Percentiles rank a stretch among this genome's conserved stretches.
Conservation (phyloP, 495 filamentous ascomycete species). For the Annulohypoxylon nitens region DNA sequence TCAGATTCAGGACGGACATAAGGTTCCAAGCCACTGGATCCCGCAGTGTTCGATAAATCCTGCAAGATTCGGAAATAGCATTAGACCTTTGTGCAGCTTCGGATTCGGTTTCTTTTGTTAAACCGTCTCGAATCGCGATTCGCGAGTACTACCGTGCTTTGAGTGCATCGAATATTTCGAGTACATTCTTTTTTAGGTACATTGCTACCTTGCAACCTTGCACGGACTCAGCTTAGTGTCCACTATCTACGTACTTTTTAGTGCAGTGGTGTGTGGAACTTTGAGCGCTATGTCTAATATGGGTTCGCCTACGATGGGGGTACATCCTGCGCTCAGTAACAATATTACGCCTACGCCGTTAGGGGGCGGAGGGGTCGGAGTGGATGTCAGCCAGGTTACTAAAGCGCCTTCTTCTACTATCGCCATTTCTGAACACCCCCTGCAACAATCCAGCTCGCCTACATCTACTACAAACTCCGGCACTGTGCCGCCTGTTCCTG, state of each 20-base stretch:
- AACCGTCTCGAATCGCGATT: constrained; percentile 19
- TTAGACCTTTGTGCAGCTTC: constrained; percentile 21
- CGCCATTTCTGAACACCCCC: constrained; percentile 33
- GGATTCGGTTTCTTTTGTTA: constrained; percentile 32
- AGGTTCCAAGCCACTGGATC: constrained; percentile 16
- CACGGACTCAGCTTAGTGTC: neutral
- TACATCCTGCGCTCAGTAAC: constrained; percentile 40
- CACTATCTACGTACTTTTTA: neutral
- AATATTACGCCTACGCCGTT: constrained; percentile 26
- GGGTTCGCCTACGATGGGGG: constrained; percentile 43
- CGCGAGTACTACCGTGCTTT: neutral
- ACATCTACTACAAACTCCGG: constrained; percentile 47
- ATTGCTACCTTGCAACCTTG: neutral
- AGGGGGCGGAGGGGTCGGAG: constrained; percentile 46
- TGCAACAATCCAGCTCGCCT: constrained; percentile 34
- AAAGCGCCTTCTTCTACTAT: constrained; percentile 31
- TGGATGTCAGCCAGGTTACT: constrained; percentile 37
- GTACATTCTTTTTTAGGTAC: constrained; percentile 18
- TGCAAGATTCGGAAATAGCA: constrained; percentile 39
- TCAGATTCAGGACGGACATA: constrained; percentile 24
- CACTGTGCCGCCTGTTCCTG: constrained; percentile 35
- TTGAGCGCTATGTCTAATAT: constrained; percentile 38
- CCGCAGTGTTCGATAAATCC: constrained; percentile 9
- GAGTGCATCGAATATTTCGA: neutral
- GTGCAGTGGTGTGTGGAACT: constrained; percentile 26